phyloP scores from a whole-genome alignment of 1,284 basidiomycete genomes.

The Kwoniella shivajii region DNA sequence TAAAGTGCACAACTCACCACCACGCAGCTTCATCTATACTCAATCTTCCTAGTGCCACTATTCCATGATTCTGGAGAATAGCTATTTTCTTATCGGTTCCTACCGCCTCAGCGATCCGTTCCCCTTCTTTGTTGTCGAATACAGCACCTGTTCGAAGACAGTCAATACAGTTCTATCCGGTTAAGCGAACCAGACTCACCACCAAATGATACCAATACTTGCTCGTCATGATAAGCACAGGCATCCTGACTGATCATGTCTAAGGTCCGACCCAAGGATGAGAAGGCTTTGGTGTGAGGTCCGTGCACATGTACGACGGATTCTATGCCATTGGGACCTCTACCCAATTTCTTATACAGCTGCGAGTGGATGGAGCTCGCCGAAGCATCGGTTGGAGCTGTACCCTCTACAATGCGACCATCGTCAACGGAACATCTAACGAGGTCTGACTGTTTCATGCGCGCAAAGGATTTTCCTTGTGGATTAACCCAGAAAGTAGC shows the following conservation, averaged over 20 bases:
- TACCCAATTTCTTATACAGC: constrained; percentile 37
- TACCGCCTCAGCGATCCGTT: constrained; percentile 36
- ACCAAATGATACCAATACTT: constrained; percentile 46
- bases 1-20: constrained; percentile 34
- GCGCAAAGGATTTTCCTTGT: constrained; percentile 42
- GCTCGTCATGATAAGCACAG: constrained; percentile 41
- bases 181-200: constrained; percentile 20
- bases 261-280: constrained; percentile 33
- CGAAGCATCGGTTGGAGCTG: constrained; percentile 38
- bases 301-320: constrained; percentile 49
- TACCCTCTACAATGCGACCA: constrained; percentile 39
- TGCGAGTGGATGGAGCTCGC: constrained; percentile 46
- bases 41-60: constrained; percentile 36
- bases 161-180: not conserved
- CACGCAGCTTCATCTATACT: constrained; percentile 49
- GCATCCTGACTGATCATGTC: constrained; percentile 51
- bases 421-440: constrained; percentile 35
- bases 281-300: constrained; percentile 40
- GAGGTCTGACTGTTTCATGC: constrained; percentile 42
- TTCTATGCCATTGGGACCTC: constrained; percentile 37
- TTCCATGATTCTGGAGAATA: constrained; percentile 48
- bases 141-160: constrained; percentile 31
- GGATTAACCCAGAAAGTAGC: constrained; percentile 50
- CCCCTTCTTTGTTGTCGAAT: constrained; percentile 43
- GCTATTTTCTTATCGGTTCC: constrained; percentile 33